Evolutionary conservation across 495 filamentous ascomycete species (phyloP).

Genomic region (Xylaria grammica): DNA sequence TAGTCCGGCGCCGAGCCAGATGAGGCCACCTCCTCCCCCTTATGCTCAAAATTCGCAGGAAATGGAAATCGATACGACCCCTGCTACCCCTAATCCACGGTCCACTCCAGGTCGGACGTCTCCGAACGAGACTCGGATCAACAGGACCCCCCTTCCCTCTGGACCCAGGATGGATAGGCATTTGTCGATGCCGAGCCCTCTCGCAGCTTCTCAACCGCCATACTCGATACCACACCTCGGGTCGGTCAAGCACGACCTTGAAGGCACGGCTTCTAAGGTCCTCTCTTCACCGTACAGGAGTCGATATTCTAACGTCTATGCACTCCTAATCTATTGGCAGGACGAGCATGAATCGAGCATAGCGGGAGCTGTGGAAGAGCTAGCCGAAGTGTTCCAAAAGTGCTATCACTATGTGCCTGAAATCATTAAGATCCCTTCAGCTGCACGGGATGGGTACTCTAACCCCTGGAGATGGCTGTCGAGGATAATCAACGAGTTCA

Average conservation of each 20-base stretch:
- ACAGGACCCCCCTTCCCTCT: constrained; percentile 53
- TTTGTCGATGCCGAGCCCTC: constrained; percentile 31
- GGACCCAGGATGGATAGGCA: constrained; percentile 51
- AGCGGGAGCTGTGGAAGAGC: constrained; percentile 41
- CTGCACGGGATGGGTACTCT: constrained; percentile 42
- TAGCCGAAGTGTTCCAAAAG: constrained; percentile 46
- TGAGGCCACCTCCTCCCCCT: constrained; percentile 42
- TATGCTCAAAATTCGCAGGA: constrained; percentile 46
- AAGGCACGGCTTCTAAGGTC: constrained; percentile 47
- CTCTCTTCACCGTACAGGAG: constrained; percentile 46
- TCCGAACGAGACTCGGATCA: constrained; percentile 48
- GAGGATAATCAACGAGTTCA: constrained; percentile 47
- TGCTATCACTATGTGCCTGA: constrained; percentile 50
- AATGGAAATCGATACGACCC: constrained; percentile 46
- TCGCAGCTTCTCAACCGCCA: constrained; percentile 28
- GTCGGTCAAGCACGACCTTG: constrained; percentile 45
- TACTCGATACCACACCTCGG: constrained; percentile 45
- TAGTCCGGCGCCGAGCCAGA: constrained; percentile 46
- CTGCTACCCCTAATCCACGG: constrained; percentile 29
- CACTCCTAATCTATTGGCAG: constrained; percentile 53
- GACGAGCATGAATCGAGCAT: constrained; percentile 47
- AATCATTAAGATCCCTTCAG: constrained; percentile 47
- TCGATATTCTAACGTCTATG: constrained; percentile 49
- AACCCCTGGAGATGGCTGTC: constrained; percentile 51
- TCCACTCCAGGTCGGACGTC: constrained; percentile 38